phyloP scores from a whole-genome alignment of 139 green algal genomes.

The Microglena sp. region DNA sequence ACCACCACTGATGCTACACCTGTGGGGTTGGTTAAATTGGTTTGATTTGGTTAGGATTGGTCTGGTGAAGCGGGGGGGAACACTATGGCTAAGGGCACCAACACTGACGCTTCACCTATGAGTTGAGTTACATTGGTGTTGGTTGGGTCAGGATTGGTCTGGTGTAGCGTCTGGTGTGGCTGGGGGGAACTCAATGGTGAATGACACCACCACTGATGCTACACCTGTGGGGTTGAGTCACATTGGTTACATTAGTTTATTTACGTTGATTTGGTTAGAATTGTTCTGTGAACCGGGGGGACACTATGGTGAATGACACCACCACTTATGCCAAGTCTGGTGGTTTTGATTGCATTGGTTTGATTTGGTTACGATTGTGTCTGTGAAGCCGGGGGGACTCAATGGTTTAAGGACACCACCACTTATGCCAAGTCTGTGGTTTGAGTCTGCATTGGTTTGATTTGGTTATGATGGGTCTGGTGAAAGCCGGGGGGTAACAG shows the following conservation, averaged over 20 bases:
- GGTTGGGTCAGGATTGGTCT: too few relatives aligned
- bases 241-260: too few relatives aligned
- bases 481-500: conserved; percentile 49
- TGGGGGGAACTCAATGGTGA: conserved; percentile 70
- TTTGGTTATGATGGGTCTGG: conserved; percentile 21
- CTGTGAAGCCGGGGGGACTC: conserved; percentile 38
- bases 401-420: conserved; percentile 64
- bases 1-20: too few relatives aligned
- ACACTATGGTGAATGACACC: conserved; percentile 66
- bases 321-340: conserved; percentile 21
- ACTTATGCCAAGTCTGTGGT: conserved; percentile 21
- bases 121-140: background rate
- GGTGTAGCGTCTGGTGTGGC: conserved; percentile 13
- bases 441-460: background rate
- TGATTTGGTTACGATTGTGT: too few relatives aligned
- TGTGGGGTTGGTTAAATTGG: too few relatives aligned
- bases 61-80: conserved; percentile 47
- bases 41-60: too few relatives aligned
- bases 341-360: background rate
- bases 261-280: too few relatives aligned
- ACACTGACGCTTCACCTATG: conserved; percentile 25
- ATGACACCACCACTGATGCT: conserved; percentile 38
- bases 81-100: conserved; percentile 59
- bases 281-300: conserved; percentile 41
- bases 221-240: conserved; percentile 19